Base-by-base conservation (phyloP, 805 yeast species). In the Kuraishia molischiana region DNA sequence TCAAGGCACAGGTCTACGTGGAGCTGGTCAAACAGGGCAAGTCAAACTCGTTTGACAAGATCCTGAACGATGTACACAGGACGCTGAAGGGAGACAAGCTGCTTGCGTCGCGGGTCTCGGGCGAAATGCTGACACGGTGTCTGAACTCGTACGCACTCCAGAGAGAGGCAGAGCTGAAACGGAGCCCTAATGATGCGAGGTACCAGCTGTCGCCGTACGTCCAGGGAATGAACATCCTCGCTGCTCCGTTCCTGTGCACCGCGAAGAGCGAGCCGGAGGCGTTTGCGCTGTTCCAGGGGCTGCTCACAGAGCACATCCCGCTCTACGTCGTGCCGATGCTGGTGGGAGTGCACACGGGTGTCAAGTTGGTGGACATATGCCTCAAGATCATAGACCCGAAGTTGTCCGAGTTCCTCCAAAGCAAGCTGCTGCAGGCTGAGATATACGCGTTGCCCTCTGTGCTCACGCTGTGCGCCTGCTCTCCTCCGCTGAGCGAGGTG, bases 161-260 rank as follows among this genome's bases (percentile, higher is more conserved):
- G 18, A 14, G 29, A 11, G 59, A 54, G 36, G 42, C 50, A n/a
- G 54, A 49, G 15, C 46, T 46, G 4, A 24, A 22, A 4, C 17
- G n/a, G 14, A n/a, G 30, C 15, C 8, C 18, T 8, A 19, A 35
- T 13, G 17, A 17, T 18, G 9, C 18, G 20, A 17, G 24, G 10
- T 17, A 14, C 4, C 21, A 35, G 5, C 47, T 65, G n/a, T 64
- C 67, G 5, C 60, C 66, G 0, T 85, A 85, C 51, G 95, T 87
- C n/a, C 96, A 87, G 53, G 96, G 96, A 2, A 76, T 89, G 81
- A 87, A 87, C 53, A 86, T 87, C 0, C 56, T 87, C 18, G 69
- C 82, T 19, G 96, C 95, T 0, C 95, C 96, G 1, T 72, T 87
- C 39, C 70, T 86, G 14, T 87, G 74, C 52, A 69, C 82, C 1